phyloP scores from a whole-genome alignment of 148 eudicot genomes.

The Cornus kousa region DNA sequence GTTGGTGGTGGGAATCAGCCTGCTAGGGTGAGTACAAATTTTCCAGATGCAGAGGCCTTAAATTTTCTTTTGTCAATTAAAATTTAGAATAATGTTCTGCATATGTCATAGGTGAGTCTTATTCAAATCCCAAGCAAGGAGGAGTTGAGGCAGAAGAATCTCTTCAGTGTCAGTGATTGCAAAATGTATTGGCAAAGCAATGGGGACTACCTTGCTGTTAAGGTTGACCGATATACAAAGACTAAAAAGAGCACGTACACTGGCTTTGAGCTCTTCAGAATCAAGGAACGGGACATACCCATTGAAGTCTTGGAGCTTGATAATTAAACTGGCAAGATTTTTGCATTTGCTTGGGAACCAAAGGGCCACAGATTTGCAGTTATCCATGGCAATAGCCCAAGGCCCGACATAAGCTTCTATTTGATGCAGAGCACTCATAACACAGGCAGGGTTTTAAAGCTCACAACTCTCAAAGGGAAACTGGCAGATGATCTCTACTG shows the following conservation, averaged over 20 bases:
- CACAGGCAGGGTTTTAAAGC: constrained; percentile 65
- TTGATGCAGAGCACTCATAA: constrained; percentile 55
- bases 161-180: constrained; percentile 89
- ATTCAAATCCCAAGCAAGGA: constrained; percentile 89
- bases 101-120: constrained; percentile 66
- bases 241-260: constrained; percentile 86
- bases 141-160: constrained; percentile 89
- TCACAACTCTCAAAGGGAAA: constrained; percentile 65
- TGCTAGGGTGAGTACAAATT: constrained; percentile 56
- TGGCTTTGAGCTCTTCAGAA: constrained; percentile 83
- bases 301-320: constrained; percentile 83
- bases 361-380: constrained; percentile 88
- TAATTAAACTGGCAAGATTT: constrained; percentile 73
- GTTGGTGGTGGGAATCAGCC: constrained; percentile 92
- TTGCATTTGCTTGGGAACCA: constrained; percentile 93
- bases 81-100: constrained; percentile 5
- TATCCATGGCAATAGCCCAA: constrained; percentile 74
- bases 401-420: constrained; percentile 79
- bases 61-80: background rate
- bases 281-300: constrained; percentile 80
- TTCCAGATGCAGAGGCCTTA: background rate
- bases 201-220: constrained; percentile 81
- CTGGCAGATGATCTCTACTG: constrained; percentile 82
- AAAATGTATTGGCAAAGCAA: constrained; percentile 92
- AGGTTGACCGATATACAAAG: constrained; percentile 77